phyloP scores from a whole-genome alignment of 768 basidiomycete genomes.

The Termitomyces sp. region DNA sequence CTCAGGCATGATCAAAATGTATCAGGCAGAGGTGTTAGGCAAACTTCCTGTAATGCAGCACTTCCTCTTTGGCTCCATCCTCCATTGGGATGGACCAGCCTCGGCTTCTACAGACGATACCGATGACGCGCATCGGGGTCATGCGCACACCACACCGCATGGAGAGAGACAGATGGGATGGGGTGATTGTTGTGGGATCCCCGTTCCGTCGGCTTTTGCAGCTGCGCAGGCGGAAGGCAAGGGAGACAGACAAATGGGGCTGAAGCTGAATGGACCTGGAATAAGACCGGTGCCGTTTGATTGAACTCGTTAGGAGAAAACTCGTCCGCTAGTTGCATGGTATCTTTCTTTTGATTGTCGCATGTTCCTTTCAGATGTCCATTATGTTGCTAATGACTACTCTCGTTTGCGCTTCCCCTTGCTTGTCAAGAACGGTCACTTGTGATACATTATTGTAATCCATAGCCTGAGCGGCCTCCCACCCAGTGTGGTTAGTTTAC shows the following conservation, averaged over 20 bases:
- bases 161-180: slow-evolving; percentile 57
- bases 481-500: too few relatives aligned
- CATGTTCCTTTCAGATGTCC: neutral
- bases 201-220: slow-evolving; percentile 77
- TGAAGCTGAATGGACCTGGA: slow-evolving; percentile 49
- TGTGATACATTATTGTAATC: too few relatives aligned
- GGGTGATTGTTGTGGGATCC: slow-evolving; percentile 92
- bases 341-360: neutral
- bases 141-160: slow-evolving; percentile 43
- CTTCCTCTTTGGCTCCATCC: slow-evolving; percentile 86
- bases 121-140: slow-evolving; percentile 42
- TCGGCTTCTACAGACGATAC: slow-evolving; percentile 22
- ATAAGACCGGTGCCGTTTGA: slow-evolving; percentile 82
- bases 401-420: too few relatives aligned
- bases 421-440: too few relatives aligned
- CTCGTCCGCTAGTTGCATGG: neutral
- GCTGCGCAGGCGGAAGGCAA: slow-evolving; percentile 56
- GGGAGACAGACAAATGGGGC: slow-evolving; percentile 29
- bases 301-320: slow-evolving; percentile 20
- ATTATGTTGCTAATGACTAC: too few relatives aligned
- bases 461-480: too few relatives aligned
- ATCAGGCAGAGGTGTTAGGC: slow-evolving; percentile 87
- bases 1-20: slow-evolving; percentile 97
- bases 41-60: slow-evolving; percentile 97
- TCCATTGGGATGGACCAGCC: slow-evolving; percentile 59